These are phyloP conservation scores for Saksenaea oblongispora DNA, from an alignment of 371 early-diverging fungal genomes.

Conservation along the genomic window DNA sequence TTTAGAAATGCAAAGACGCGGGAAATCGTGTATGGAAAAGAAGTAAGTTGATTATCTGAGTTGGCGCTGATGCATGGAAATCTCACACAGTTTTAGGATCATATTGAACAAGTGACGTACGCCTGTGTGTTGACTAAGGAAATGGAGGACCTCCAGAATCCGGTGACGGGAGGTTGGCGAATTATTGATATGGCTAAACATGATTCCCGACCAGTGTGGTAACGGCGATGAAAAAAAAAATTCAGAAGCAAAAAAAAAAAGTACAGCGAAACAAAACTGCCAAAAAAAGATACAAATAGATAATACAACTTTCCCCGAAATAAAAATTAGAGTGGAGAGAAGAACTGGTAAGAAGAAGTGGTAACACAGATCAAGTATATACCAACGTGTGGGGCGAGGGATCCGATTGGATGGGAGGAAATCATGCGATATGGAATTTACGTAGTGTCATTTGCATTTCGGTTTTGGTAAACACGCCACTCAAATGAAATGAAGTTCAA, in stretches of 20 bases:
- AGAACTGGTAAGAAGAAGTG: not conserved
- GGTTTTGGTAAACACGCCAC: not conserved
- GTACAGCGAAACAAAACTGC: not conserved
- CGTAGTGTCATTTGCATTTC: not conserved
- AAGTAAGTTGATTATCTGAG: conserved; percentile 37
- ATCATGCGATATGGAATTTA: not conserved
- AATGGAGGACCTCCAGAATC: conserved; percentile 84
- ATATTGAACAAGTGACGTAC: conserved; percentile 85
- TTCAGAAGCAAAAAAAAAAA: not conserved
- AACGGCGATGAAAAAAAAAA: conserved; percentile 9
- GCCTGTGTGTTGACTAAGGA: conserved; percentile 88
- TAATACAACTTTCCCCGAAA: not conserved
- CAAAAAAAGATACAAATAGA: conserved; percentile 4
- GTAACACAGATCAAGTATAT: conserved; percentile 1
- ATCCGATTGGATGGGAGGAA: conserved; percentile 5
- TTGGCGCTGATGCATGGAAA: not conserved
- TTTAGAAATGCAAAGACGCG: conserved; percentile 85
- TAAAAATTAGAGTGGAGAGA: not conserved
- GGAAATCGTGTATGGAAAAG: conserved; percentile 86
- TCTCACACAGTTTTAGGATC: conserved; percentile 50
- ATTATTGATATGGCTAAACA: conserved; percentile 90
- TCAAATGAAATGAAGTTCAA: not conserved
- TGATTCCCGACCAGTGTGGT: conserved; percentile 69
- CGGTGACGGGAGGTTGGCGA: conserved; percentile 90
- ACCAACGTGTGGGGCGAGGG: conserved; percentile 1